A percentile compares a stretch with the other conserved stretches of the same genome.
These are phyloP conservation scores for Digitaria exilis DNA, from an alignment of 202 grass and related monocot species.

Conservation along the genomic window DNA sequence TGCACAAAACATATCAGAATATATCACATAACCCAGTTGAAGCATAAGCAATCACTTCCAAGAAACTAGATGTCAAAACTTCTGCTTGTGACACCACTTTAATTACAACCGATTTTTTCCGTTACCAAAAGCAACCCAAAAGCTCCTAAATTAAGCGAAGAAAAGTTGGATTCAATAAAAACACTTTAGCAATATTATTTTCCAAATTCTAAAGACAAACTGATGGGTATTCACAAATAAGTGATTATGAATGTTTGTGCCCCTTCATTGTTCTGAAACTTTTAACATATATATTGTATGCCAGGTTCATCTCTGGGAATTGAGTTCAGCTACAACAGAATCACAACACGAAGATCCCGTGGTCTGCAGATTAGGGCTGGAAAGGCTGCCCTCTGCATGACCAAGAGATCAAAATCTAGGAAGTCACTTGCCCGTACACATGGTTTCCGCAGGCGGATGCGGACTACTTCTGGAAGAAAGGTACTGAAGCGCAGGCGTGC, in stretches of 20 bases:
- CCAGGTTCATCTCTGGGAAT: constrained; percentile 67
- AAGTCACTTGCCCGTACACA: constrained; percentile 87
- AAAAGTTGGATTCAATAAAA: neutral
- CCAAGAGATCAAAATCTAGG: constrained; percentile 82
- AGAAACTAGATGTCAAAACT: neutral
- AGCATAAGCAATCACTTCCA: neutral
- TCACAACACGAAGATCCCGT: constrained; percentile 51
- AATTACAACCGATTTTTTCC: neutral
- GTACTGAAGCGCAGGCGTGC: constrained; percentile 72
- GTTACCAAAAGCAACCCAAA: neutral
- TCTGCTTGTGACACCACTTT: neutral
- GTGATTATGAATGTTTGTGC: neutral
- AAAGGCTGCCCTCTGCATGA: constrained; percentile 78
- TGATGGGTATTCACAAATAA: neutral
- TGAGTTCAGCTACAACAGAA: constrained; percentile 64
- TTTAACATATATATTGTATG: constrained; percentile 26
- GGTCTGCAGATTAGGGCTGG: constrained; percentile 79
- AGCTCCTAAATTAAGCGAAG: neutral
- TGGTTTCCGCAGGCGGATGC: constrained; percentile 81
- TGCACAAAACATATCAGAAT: constrained; percentile 2
- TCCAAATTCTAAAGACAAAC: neutral
- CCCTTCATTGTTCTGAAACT: constrained; percentile 19
- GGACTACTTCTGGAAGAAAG: constrained; percentile 64
- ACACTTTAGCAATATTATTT: neutral
- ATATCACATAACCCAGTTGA: constrained; percentile 10